These are phyloP conservation scores for Pestalotiopsis sp. DNA, from an alignment of 2,329 filamentous ascomycete genomes.

Conservation along the genomic window DNA sequence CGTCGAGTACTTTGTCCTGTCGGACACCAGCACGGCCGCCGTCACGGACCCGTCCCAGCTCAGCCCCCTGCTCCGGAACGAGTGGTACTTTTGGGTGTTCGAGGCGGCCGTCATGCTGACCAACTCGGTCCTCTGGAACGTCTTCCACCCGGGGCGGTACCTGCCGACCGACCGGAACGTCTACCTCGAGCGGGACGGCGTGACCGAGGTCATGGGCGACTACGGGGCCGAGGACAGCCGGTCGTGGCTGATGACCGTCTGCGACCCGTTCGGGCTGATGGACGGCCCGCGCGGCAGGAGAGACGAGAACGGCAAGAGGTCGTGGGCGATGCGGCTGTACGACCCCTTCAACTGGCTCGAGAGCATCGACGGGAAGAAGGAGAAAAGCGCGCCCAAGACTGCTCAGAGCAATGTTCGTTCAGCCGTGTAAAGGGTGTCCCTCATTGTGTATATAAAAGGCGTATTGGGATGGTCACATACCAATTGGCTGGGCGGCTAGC, in stretches of 20 bases:
- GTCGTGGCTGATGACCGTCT: background rate
- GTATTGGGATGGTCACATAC: background rate
- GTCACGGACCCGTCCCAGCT: constrained; percentile 30
- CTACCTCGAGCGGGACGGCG: constrained; percentile 42
- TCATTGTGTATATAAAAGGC: background rate
- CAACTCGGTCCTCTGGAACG: constrained; percentile 46
- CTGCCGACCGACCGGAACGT: constrained; percentile 40
- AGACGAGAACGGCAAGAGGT: background rate
- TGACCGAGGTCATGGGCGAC: constrained; percentile 22
- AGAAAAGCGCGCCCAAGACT: background rate
- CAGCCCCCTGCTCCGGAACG: constrained; percentile 42
- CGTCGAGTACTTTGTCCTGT: constrained; percentile 44
- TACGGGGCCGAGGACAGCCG: background rate
- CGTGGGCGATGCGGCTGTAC: background rate
- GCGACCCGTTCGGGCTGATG: background rate
- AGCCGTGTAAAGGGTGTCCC: background rate
- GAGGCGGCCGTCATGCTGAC: constrained; percentile 45
- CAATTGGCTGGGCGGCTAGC: background rate
- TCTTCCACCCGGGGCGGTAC: constrained; percentile 43
- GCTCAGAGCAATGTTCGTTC: background rate
- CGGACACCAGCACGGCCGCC: constrained; percentile 32
- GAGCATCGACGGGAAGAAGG: background rate
- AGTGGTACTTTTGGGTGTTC: constrained; percentile 50
- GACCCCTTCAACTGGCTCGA: background rate
- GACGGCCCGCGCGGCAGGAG: background rate